Evolutionary conservation across 345 rosid genomes (phyloP), one percentile per base, ranked within the genome.

Genomic region (Diplotaxis tenuifolia): DNA sequence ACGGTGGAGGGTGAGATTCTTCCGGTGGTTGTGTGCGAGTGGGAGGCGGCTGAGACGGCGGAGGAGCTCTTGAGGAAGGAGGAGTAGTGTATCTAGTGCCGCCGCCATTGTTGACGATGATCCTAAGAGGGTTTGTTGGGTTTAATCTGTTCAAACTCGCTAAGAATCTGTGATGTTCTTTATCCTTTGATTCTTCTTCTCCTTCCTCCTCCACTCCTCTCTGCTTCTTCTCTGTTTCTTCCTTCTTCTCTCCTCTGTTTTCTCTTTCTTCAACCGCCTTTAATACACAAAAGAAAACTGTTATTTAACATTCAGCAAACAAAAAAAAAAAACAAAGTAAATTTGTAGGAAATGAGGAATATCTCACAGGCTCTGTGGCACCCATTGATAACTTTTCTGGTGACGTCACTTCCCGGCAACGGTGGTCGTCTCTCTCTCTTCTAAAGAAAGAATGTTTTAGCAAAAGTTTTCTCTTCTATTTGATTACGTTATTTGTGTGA

Each of bases 41-140:
- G 31, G 57, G 68, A 74, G 71, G 71, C 29, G 68, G 68, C 28
- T 16, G 79, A 3, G 84, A 5, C 8, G 49, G 49, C 49, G 49
- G 49, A 42, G 49, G 49, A 42, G 1, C 49, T 42, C 49, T 42
- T 27, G 54, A 71, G 0, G 71, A 29, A 75, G 89, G 86, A 10
- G 90, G 85, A 52, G 88, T 57, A 27, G 89, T 62, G 40, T 61
- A 83, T 82, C 96, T 83, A 29, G 85, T 31, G 11, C 70, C 78
- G 25, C 20, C 53, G 20, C 59, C 71, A 40, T 80, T 57, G 15
- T 86, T 76, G 83, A 78, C 79, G 79, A 67, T 88, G 68, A 92
- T 72, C 75, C 96, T 83, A 47, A 95, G 82, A 77, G 99, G 97
- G 79, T 92, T 95, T 45, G 92, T 87, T 20, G 87, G 91, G 75